Percentiles rank a stretch among this genome's conserved stretches.
phyloP scores from a whole-genome alignment of 2,329 filamentous ascomycete genomes.

The Aureobasidium sp. region DNA sequence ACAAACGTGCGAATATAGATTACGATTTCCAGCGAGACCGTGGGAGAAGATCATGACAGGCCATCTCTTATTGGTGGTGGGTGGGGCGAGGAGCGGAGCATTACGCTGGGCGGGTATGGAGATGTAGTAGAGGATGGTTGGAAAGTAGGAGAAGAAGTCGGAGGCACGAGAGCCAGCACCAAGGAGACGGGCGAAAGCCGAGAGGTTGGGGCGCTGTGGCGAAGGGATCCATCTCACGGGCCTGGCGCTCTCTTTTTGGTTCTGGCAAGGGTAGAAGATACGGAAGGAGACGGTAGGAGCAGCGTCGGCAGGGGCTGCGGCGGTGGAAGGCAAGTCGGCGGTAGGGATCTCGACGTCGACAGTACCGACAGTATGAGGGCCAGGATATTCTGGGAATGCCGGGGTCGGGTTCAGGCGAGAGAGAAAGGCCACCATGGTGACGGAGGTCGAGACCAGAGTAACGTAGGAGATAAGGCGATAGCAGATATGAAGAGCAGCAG shows the following conservation, averaged over 20 bases:
- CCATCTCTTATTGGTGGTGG: conserved; percentile 51
- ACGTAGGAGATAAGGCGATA: background rate
- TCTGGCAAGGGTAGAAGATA: conserved; percentile 66
- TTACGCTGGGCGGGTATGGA: conserved; percentile 66
- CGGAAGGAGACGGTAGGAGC: conserved; percentile 69
- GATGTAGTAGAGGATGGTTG: conserved; percentile 52
- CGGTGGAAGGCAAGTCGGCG: conserved; percentile 42
- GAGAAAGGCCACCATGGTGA: conserved; percentile 31
- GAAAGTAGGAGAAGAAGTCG: conserved; percentile 36
- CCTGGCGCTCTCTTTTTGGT: conserved; percentile 18
- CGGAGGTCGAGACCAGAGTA: background rate
- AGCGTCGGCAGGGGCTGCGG: conserved; percentile 46
- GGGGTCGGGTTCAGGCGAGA: conserved; percentile 57
- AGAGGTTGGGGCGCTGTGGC: conserved; percentile 65
- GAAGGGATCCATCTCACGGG: conserved; percentile 68
- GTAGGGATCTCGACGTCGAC: conserved; percentile 72
- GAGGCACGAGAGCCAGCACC: conserved; percentile 50
- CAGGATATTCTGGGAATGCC: conserved; percentile 64
- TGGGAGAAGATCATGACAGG: conserved; percentile 82
- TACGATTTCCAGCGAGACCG: conserved; percentile 70
- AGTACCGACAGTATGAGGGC: conserved; percentile 69
- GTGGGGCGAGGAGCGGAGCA: conserved; percentile 49
- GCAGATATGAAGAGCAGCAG: background rate
- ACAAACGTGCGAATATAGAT: conserved; percentile 76
- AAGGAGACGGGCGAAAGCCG: conserved; percentile 68